Evolutionary conservation across 2,329 filamentous ascomycete genomes (phyloP), one percentile per base, ranked within the genome.

Genomic region (Aspergillus spinulosporus): DNA sequence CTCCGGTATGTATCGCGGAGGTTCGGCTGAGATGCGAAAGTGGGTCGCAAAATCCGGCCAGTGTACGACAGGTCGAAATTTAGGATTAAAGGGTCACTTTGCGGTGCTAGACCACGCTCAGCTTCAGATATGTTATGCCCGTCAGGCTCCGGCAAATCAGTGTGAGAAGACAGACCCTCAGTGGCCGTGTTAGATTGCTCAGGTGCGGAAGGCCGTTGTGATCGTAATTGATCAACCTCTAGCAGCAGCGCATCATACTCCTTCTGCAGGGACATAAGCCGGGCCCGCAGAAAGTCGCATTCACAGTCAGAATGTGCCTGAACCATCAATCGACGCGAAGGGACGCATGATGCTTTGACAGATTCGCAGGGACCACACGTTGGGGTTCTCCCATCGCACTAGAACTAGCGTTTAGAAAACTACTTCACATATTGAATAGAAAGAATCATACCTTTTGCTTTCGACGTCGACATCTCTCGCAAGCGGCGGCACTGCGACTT

Each of bases 401-500:
- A 34, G 15, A 28, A 21, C 11, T 8, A 11, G 14, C 4, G 32
- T 26, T 56, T 40, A 52, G 12, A 14, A 12, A 12, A 12, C 34
- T 9, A 5, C 12, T 12, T 15, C n/a, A 8, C 21, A 8, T 5
- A 3, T 31, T 11, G 14, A 6, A 42, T 11, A 28, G 5, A n/a
- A 26, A 7, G 9, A 28, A 11, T 14, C 45, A 37, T 21, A 54
- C 55, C 31, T 57, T 57, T 58, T 52, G 46, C 26, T 29, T 54
- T 39, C 28, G 64, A 55, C 6, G 34, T 68, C 9, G 51, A 63
- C 28, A 65, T 70, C 45, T 44, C 55, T 28, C 53, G 54, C 14
- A 71, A 3, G 54, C 53, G 14, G 42, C 48, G 4, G 67, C 72
- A 56, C 48, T 73, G n/a, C 26, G 58, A 39, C 61, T 62, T 21